phyloP scores from a whole-genome alignment of 202 grass and related monocot species.

The Bolboschoenoplectus hybrid region DNA sequence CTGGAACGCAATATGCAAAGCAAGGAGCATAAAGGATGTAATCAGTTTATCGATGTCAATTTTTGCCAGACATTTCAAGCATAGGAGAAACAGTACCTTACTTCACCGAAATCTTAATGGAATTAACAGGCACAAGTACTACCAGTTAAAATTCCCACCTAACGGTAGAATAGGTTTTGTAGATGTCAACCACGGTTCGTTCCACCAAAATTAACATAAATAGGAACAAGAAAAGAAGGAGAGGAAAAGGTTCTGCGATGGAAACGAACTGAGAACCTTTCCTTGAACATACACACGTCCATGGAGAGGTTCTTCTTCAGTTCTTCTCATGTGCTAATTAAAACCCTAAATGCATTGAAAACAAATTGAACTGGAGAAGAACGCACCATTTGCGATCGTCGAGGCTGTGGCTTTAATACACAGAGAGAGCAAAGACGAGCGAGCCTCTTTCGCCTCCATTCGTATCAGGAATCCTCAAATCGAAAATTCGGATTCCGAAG shows the following conservation, averaged over 20 bases:
- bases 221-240: background rate
- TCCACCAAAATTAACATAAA: constrained; percentile 4
- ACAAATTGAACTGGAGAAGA: background rate
- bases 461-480: background rate
- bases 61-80: background rate
- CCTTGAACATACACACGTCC: background rate
- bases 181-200: background rate
- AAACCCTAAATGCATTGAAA: background rate
- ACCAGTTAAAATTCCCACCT: background rate
- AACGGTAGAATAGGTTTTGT: background rate
- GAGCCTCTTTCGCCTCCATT: constrained; percentile 23
- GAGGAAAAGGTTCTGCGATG: background rate
- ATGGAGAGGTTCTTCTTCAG: background rate
- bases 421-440: constrained; percentile 59
- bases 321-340: background rate
- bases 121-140: background rate
- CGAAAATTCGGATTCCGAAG: background rate
- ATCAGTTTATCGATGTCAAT: background rate
- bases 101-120: background rate
- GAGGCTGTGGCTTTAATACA: constrained; percentile 51
- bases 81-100: background rate
- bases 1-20: background rate
- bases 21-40: background rate
- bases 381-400: constrained; percentile 47
- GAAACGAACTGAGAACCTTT: background rate